These are phyloP conservation scores for Ogataea ramenticola DNA, from an alignment of 805 yeast genomes.

Conservation along the genomic window DNA sequence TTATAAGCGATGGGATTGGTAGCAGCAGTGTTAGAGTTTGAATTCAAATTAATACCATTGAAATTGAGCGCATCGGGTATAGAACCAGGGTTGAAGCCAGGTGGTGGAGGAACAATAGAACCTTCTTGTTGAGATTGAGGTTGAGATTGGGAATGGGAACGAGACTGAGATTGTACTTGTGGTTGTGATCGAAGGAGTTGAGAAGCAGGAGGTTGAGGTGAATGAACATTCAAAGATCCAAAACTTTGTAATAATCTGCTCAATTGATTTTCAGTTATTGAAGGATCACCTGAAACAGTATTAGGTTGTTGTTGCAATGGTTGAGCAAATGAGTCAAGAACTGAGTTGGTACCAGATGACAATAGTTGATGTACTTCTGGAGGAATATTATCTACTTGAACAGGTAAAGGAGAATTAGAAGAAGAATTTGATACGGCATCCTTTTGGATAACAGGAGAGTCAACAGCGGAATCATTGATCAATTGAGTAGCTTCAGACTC, in stretches of 20 bases:
- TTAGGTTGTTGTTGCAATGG: neutral
- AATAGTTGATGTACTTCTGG: neutral
- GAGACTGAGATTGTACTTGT: too few species aligned
- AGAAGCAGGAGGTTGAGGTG: neutral
- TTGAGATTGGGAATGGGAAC: neutral
- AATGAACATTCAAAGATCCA: constrained; percentile 3
- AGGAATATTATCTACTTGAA: neutral
- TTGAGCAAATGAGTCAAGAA: neutral
- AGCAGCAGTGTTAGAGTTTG: neutral
- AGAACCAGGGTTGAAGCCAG: neutral
- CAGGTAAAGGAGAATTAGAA: neutral
- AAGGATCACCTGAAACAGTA: neutral
- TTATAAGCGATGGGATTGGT: too few species aligned
- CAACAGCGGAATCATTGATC: too few species aligned
- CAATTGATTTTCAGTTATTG: constrained; percentile 10
- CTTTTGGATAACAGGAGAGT: too few species aligned
- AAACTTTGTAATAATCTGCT: constrained; percentile 9
- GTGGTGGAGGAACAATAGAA: constrained; percentile 2
- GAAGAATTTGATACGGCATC: too few species aligned
- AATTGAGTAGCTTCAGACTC: neutral
- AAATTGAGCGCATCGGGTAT: neutral
- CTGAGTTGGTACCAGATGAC: neutral
- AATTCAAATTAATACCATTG: too few species aligned
- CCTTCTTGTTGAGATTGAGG: constrained; percentile 1
- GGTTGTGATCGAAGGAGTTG: neutral